phyloP scores from a whole-genome alignment of 225 moss, liverwort and hornwort species.

The Ulota crispa region DNA sequence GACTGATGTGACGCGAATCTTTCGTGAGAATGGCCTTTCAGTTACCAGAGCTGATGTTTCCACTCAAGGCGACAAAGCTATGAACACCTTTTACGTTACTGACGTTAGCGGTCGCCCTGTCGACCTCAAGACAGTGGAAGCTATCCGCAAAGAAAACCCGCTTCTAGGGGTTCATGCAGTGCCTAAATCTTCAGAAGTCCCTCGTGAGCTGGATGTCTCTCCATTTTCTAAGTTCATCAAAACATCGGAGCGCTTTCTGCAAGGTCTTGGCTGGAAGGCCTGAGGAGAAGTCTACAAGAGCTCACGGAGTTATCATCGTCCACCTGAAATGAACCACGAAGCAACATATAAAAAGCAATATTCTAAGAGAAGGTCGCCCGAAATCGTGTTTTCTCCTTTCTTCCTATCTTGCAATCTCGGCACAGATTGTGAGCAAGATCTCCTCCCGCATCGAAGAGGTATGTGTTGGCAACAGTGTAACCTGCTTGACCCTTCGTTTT shows the following conservation, averaged over 20 bases:
- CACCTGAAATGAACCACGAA: slow-evolving; percentile 12
- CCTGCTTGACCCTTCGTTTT: slow-evolving; percentile 3
- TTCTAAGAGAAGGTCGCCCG: slow-evolving; percentile 11
- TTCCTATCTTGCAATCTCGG: slow-evolving; percentile 20
- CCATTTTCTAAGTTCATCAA: slow-evolving; percentile 54
- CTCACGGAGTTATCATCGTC: slow-evolving; percentile 1
- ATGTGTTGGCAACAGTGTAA: slow-evolving; percentile 11
- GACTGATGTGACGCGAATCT: slow-evolving; percentile 58
- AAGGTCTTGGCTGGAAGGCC: slow-evolving; percentile 57
- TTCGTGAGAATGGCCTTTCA: slow-evolving; percentile 64
- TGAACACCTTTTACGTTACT: slow-evolving; percentile 64
- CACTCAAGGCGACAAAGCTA: slow-evolving; percentile 55
- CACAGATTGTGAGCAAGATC: slow-evolving; percentile 29
- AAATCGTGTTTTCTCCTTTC: slow-evolving; percentile 18
- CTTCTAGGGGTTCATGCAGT: slow-evolving; percentile 43
- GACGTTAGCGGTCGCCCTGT: slow-evolving; percentile 52
- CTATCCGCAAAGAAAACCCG: slow-evolving; percentile 47
- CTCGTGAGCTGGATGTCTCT: slow-evolving; percentile 39
- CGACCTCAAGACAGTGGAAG: slow-evolving; percentile 55
- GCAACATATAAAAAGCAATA: slow-evolving; percentile 3
- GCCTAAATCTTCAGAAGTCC: slow-evolving; percentile 27
- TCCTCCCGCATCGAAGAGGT: background rate
- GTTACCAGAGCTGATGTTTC: slow-evolving; percentile 62
- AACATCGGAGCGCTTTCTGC: slow-evolving; percentile 53
- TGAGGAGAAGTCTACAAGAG: slow-evolving; percentile 17